phyloP scores from a whole-genome alignment of 1,284 basidiomycete genomes.

The Mycena sp. region DNA sequence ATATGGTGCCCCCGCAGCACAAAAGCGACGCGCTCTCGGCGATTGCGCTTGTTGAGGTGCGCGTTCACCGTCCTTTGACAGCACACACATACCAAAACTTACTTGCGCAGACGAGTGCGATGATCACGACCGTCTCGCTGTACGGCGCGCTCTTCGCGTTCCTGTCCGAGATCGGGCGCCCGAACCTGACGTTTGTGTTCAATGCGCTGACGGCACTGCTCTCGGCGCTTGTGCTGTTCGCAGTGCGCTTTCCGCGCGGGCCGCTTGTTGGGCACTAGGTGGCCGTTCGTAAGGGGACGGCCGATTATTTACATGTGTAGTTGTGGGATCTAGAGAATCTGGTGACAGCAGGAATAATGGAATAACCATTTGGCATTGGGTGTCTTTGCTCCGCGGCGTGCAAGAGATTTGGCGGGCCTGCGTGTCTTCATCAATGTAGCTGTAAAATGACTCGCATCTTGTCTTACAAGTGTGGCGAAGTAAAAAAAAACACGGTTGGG shows the following conservation, averaged over 20 bases:
- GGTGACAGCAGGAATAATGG: too few relatives aligned
- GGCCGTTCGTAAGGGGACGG: too few relatives aligned
- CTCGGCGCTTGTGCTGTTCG: slow-evolving; percentile 17
- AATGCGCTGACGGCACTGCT: slow-evolving; percentile 22
- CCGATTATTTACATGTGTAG: too few relatives aligned
- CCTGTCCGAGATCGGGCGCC: slow-evolving; percentile 14
- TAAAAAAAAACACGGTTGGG: too few relatives aligned
- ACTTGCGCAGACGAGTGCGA: slow-evolving; percentile 7
- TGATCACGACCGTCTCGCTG: slow-evolving; percentile 22
- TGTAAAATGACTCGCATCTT: too few relatives aligned
- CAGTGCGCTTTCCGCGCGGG: slow-evolving; percentile 18
- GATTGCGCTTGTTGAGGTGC: slow-evolving; percentile 26
- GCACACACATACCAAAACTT: not conserved
- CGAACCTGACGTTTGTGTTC: slow-evolving; percentile 25
- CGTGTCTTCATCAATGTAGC: too few relatives aligned
- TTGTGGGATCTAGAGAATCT: too few relatives aligned
- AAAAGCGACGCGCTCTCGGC: slow-evolving; percentile 24
- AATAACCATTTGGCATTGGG: too few relatives aligned
- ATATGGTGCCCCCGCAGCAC: slow-evolving; percentile 13
- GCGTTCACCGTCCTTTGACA: not conserved
- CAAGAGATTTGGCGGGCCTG: too few relatives aligned
- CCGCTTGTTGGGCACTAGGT: not conserved
- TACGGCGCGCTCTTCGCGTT: slow-evolving; percentile 24
- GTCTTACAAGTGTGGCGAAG: too few relatives aligned
- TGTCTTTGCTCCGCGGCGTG: too few relatives aligned